Evolutionary conservation across 805 yeast species (phyloP).

Genomic region (Lachancea meyersii): DNA sequence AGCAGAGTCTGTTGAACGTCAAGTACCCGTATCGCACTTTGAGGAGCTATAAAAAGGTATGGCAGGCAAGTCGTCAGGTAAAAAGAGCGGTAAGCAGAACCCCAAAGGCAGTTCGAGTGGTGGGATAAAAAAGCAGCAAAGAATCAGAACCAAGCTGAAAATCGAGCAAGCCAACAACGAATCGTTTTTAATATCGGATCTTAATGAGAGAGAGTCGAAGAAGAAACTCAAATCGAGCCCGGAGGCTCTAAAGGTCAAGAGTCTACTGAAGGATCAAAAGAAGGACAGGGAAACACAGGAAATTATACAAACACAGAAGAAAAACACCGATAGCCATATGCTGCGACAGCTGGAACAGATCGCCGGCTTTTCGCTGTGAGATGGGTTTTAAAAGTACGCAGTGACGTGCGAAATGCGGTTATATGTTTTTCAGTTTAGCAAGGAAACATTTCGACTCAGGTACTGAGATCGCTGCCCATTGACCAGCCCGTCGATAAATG

Average conservation of each 20-base stretch:
- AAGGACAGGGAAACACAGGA: conserved; percentile 24
- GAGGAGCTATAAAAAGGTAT: neutral
- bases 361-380: conserved; percentile 28
- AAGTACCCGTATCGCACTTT: neutral
- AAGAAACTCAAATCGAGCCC: neutral
- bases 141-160: conserved; percentile 24
- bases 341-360: conserved; percentile 31
- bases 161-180: conserved; percentile 23
- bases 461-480: no score
- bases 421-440: no score
- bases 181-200: conserved; percentile 7
- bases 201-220: conserved; percentile 7
- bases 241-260: conserved; percentile 17
- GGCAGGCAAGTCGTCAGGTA: conserved; percentile 1
- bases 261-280: conserved; percentile 23
- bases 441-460: no score
- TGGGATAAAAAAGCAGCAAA: conserved; percentile 10
- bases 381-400: no score
- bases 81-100: conserved; percentile 1
- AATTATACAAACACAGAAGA: conserved; percentile 17
- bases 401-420: no score
- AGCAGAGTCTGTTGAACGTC: neutral
- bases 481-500: no score
- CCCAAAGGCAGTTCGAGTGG: neutral
- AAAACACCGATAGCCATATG: conserved; percentile 27